Evolutionary conservation across 2,329 filamentous ascomycete species (phyloP).

Genomic region (Fusarium anthophilum): DNA sequence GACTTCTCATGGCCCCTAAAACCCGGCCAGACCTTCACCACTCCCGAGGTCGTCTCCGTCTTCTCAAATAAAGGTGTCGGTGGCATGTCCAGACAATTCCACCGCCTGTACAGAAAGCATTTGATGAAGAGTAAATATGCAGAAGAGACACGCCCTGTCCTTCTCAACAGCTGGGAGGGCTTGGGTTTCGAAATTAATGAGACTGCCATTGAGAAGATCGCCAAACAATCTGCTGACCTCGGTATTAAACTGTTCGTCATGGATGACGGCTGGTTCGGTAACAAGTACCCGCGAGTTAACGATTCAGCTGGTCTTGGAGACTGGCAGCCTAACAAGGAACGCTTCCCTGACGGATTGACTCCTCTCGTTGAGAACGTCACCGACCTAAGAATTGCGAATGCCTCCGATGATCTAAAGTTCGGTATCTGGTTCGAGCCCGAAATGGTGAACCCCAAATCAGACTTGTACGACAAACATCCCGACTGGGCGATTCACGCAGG

Average conservation of each 20-base stretch:
- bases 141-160: conserved; percentile 59
- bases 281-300: conserved; percentile 64
- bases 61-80: conserved; percentile 68
- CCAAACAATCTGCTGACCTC: conserved; percentile 64
- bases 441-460: conserved; percentile 72
- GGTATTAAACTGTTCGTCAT: conserved; percentile 71
- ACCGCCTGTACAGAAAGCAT: conserved; percentile 69
- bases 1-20: conserved; percentile 68
- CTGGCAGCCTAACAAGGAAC: conserved; percentile 66
- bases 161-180: conserved; percentile 75
- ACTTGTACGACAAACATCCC: conserved; percentile 68
- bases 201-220: conserved; percentile 63
- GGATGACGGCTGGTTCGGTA: conserved; percentile 74
- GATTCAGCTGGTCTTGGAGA: conserved; percentile 70
- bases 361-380: conserved; percentile 62
- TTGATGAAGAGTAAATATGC: conserved; percentile 67
- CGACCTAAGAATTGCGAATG: conserved; percentile 57
- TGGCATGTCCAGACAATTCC: conserved; percentile 70
- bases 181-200: conserved; percentile 67
- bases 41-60: conserved; percentile 70
- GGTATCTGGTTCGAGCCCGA: conserved; percentile 75
- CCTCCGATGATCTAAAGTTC: conserved; percentile 61
- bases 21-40: conserved; percentile 65
- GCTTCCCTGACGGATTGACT: conserved; percentile 67
- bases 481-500: conserved; percentile 71